Evolutionary conservation across 2,329 filamentous ascomycete species (phyloP).

Genomic region (Penicillium brevicompactum): DNA sequence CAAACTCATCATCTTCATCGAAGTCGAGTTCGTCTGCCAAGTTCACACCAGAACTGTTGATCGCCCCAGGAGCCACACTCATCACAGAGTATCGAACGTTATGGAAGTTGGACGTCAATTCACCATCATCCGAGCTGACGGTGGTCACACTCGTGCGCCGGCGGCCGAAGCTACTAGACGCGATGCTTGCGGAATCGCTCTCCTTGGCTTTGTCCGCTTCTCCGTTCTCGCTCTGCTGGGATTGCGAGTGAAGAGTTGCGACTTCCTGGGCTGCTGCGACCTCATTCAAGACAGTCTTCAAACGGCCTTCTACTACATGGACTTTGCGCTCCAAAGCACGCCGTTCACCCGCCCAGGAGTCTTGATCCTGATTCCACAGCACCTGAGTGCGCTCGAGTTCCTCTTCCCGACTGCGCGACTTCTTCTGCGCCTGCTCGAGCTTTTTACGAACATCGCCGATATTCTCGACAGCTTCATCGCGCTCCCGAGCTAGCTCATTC

Average conservation of each 20-base stretch:
- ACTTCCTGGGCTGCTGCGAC: constrained; percentile 55
- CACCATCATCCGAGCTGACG: constrained; percentile 52
- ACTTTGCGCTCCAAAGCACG: constrained; percentile 80
- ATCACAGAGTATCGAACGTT: constrained; percentile 73
- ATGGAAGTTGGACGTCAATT: constrained; percentile 51
- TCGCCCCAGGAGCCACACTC: constrained; percentile 58
- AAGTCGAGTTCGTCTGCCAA: constrained; percentile 90
- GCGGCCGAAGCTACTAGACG: constrained; percentile 66
- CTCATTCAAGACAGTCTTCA: constrained; percentile 84
- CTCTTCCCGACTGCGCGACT: constrained; percentile 76
- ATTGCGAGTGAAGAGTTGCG: constrained; percentile 27
- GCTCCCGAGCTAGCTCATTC: constrained; percentile 78
- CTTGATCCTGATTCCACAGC: constrained; percentile 81
- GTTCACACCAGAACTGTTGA: constrained; percentile 66
- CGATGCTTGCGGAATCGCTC: constrained; percentile 72
- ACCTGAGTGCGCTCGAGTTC: constrained; percentile 76
- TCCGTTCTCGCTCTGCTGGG: constrained; percentile 60
- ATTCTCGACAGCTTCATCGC: constrained; percentile 78
- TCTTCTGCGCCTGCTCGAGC: constrained; percentile 77
- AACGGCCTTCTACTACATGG: constrained; percentile 83
- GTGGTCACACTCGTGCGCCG: constrained; percentile 62
- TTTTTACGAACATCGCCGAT: constrained; percentile 73
- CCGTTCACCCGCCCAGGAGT: constrained; percentile 80
- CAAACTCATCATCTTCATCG: constrained; percentile 70
- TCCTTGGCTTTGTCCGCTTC: constrained; percentile 63